These are phyloP conservation scores for Lentinus tigrinus DNA, from an alignment of 768 basidiomycete genomes.

Conservation along the genomic window DNA sequence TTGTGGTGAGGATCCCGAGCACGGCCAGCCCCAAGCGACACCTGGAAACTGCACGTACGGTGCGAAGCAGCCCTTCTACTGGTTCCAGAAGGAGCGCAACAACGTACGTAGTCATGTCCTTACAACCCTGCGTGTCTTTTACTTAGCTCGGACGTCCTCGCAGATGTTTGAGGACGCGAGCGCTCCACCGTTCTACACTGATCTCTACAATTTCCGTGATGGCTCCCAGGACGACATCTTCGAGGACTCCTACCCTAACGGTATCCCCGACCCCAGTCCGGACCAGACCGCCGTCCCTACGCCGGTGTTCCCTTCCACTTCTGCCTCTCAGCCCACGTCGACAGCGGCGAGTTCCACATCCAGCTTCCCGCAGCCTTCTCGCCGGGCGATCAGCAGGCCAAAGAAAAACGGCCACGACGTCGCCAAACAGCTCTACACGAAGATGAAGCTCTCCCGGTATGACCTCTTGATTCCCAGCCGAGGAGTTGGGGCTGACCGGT, in stretches of 20 bases:
- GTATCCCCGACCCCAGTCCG: conserved; percentile 24
- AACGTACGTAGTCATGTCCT: conserved; percentile 59
- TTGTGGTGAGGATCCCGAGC: conserved; percentile 58
- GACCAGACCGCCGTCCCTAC: conserved; percentile 28
- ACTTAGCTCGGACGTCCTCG: not conserved
- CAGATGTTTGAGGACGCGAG: conserved; percentile 67
- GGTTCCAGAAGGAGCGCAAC: conserved; percentile 62
- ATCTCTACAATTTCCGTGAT: conserved; percentile 68
- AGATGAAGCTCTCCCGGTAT: too few relatives aligned
- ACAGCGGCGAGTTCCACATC: not conserved
- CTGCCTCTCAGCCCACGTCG: not conserved
- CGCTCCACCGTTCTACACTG: conserved; percentile 66
- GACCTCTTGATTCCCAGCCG: too few relatives aligned
- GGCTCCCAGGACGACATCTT: conserved; percentile 78
- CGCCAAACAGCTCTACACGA: too few relatives aligned
- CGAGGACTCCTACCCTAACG: conserved; percentile 47
- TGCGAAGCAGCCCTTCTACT: conserved; percentile 68
- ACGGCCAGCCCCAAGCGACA: conserved; percentile 39
- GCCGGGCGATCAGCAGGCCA: not conserved
- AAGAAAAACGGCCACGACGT: not conserved
- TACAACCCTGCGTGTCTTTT: too few relatives aligned
- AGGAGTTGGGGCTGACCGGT: too few relatives aligned
- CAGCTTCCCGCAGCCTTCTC: not conserved
- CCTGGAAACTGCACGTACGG: conserved; percentile 73
- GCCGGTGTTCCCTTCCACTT: conserved; percentile 12